Evolutionary conservation across 2,329 filamentous ascomycete species (phyloP).

Genomic region (Monilinia laxa): DNA sequence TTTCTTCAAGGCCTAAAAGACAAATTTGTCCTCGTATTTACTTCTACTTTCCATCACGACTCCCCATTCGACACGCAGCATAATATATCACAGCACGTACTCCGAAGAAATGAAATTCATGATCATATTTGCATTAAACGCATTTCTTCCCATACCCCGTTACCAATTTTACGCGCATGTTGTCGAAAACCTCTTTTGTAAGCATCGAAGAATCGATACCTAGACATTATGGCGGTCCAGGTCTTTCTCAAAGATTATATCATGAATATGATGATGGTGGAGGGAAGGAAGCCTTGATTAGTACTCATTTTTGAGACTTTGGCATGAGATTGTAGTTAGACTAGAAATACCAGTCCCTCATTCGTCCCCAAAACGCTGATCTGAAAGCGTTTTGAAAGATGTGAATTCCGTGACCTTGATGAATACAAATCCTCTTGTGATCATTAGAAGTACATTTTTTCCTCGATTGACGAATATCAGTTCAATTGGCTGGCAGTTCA

Average conservation of each 20-base stretch:
- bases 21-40: conserved; percentile 22
- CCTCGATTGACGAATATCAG: not conserved
- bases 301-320: conserved; percentile 33
- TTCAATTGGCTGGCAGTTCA: no score
- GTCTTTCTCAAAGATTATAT: conserved; percentile 28
- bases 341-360: conserved; percentile 40
- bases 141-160: conserved; percentile 26
- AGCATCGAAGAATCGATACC: conserved; percentile 27
- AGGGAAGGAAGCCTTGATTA: conserved; percentile 33
- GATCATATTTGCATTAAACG: conserved; percentile 31
- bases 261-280: conserved; percentile 36
- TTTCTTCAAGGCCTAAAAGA: conserved; percentile 60
- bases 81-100: conserved; percentile 30
- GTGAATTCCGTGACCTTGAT: not conserved
- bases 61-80: conserved; percentile 26
- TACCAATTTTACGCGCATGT: conserved; percentile 32
- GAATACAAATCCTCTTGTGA: not conserved
- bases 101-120: conserved; percentile 35
- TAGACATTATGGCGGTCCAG: conserved; percentile 32
- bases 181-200: conserved; percentile 32
- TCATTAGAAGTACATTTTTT: not conserved
- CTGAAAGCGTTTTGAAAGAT: not conserved
- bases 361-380: conserved; percentile 28
- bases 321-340: conserved; percentile 40
- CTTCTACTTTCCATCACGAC: conserved; percentile 25